A percentile compares a stretch with the other conserved stretches of the same genome.
phyloP scores from a whole-genome alignment of 352 stramenopile species.

The Phytopythium cucurbitacearum region DNA sequence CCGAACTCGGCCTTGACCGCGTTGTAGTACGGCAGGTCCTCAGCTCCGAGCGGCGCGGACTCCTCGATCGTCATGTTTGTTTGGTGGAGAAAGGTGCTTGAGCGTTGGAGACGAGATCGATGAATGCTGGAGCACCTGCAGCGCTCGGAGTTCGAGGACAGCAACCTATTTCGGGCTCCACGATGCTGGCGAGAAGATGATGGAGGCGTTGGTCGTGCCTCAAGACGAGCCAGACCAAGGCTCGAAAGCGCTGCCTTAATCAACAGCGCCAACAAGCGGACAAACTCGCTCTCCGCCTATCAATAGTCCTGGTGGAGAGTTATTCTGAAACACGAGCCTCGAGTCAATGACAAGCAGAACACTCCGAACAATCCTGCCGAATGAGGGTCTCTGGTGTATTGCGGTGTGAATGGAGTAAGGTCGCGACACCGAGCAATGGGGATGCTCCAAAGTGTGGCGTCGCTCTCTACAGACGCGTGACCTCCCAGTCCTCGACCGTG shows the following conservation, averaged over 20 bases:
- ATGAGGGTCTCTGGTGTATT: too few relatives aligned
- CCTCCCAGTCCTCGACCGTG: slow-evolving; percentile 74
- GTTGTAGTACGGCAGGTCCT: slow-evolving; percentile 59
- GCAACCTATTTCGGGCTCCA: too few relatives aligned
- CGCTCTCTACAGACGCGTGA: slow-evolving; percentile 55
- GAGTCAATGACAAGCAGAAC: too few relatives aligned
- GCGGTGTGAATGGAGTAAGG: too few relatives aligned
- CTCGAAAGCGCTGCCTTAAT: too few relatives aligned
- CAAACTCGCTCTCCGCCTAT: not conserved
- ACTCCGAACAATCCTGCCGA: too few relatives aligned
- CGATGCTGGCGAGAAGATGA: too few relatives aligned
- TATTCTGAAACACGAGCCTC: too few relatives aligned
- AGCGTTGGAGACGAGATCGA: not conserved
- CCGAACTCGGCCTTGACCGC: slow-evolving; percentile 48
- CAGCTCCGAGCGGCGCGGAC: slow-evolving; percentile 30
- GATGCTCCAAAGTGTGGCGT: not conserved
- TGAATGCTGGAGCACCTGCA: not conserved
- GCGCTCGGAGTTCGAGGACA: not conserved
- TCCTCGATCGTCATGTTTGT: slow-evolving; percentile 39
- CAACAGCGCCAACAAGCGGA: not conserved
- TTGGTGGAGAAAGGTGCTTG: not conserved
- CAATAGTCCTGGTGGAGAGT: too few relatives aligned
- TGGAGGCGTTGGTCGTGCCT: too few relatives aligned
- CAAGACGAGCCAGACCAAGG: too few relatives aligned
- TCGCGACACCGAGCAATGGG: too few relatives aligned